Percentiles rank a stretch among this genome's conserved stretches.
Evolutionary conservation across 164 flowering plant genomes (phyloP).

Genomic region (grape (Vitis vinifera)): ASM3070453v1 NC_081818.1:28695001-28695500

Average conservation of each 20-base stretch:
- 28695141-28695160: conserved; percentile 63
- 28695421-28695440: not conserved
- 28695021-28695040: conserved; percentile 69
- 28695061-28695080: conserved; percentile 76
- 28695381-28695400: not conserved
- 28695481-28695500: conserved; percentile 84
- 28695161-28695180: conserved; percentile 62
- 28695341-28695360: not conserved
- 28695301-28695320: not conserved
- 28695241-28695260: not conserved
- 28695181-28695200: conserved; percentile 87
- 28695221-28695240: not conserved
- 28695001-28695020: conserved; percentile 61
- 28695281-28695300: not conserved
- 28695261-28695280: not conserved
- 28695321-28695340: not conserved
- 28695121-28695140: conserved; percentile 53
- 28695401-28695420: not conserved
- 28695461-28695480: conserved; percentile 71
- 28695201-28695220: not conserved
- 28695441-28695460: not conserved
- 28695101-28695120: conserved; percentile 87
- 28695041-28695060: conserved; percentile 53
- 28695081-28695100: conserved; percentile 77
- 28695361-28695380: not conserved